A percentile compares a stretch with the other conserved stretches of the same genome.
Evolutionary conservation across 2,329 filamentous ascomycete genomes (phyloP).

Genomic region (Emydomyces testavorans): DNA sequence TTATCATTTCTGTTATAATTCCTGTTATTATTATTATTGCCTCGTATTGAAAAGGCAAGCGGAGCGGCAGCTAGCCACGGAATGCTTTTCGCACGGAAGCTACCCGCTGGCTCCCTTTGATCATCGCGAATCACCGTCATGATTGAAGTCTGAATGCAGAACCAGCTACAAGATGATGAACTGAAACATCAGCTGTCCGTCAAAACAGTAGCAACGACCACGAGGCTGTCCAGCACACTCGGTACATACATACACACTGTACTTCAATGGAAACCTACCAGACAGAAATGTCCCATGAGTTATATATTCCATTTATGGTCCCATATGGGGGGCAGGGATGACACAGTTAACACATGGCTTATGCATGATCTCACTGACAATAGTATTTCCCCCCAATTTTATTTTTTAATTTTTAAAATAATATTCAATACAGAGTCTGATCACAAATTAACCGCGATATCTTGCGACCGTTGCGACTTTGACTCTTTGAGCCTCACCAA

Average conservation of each 20-base stretch:
- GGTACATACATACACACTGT: too few species aligned
- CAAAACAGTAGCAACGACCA: slow-evolving; percentile 1
- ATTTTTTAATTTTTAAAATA: neutral
- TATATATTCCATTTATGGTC: neutral
- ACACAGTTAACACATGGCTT: slow-evolving; percentile 8
- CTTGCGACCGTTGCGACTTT: neutral
- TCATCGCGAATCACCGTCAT: slow-evolving; percentile 6
- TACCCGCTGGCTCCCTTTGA: slow-evolving; percentile 5
- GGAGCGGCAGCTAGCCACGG: slow-evolving; percentile 10
- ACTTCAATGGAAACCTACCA: neutral
- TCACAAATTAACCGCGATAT: neutral
- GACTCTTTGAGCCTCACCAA: neutral
- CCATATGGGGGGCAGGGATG: slow-evolving; percentile 8
- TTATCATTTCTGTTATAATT: too few species aligned
- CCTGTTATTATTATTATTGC: neutral
- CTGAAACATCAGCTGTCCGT: slow-evolving; percentile 3
- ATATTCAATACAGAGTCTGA: neutral
- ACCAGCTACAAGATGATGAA: slow-evolving; percentile 5
- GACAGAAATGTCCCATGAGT: slow-evolving; percentile 5
- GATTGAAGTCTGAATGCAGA: slow-evolving; percentile 9
- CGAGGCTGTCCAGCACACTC: too few species aligned
- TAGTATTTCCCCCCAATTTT: too few species aligned
- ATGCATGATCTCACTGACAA: slow-evolving; percentile 8
- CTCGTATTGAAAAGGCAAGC: slow-evolving; percentile 1
- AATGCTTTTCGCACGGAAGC: slow-evolving; percentile 3